Conservation (phyloP, 1,284 basidiomycete genomes). For the Uromyces viciae-fabae region DNA sequence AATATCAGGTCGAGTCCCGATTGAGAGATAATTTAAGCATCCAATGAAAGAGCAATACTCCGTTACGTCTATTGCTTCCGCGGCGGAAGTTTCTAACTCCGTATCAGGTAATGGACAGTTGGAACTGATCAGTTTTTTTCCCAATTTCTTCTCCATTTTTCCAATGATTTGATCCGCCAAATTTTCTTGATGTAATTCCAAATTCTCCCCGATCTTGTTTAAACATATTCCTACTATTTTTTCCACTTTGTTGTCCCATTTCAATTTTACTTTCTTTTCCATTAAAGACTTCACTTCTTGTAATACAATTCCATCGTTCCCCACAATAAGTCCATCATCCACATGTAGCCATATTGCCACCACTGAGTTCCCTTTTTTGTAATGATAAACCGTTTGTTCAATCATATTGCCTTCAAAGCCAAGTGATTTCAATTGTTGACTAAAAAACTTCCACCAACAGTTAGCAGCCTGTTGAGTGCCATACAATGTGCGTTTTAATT, state of each 20-base stretch:
- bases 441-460: slow-evolving; percentile 24
- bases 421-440: background rate
- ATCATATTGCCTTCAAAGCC: background rate
- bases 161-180: background rate
- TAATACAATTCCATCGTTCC: background rate
- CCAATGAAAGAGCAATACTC: background rate
- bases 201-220: background rate
- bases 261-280: background rate
- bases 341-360: slow-evolving; percentile 12
- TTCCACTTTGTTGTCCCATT: background rate
- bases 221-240: background rate
- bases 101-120: background rate
- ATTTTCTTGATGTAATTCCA: background rate
- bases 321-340: slow-evolving; percentile 21
- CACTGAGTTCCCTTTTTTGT: background rate
- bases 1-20: background rate
- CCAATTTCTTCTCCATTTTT: background rate
- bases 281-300: background rate
- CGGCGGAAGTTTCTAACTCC: background rate
- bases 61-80: no score
- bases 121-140: background rate
- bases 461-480: background rate
- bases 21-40: background rate
- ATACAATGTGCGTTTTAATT: slow-evolving; percentile 6
- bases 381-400: slow-evolving; percentile 11